These are phyloP conservation scores for Calonectria pseudoturangicola DNA, from an alignment of 2,329 filamentous ascomycete genomes.

Conservation along the genomic window DNA sequence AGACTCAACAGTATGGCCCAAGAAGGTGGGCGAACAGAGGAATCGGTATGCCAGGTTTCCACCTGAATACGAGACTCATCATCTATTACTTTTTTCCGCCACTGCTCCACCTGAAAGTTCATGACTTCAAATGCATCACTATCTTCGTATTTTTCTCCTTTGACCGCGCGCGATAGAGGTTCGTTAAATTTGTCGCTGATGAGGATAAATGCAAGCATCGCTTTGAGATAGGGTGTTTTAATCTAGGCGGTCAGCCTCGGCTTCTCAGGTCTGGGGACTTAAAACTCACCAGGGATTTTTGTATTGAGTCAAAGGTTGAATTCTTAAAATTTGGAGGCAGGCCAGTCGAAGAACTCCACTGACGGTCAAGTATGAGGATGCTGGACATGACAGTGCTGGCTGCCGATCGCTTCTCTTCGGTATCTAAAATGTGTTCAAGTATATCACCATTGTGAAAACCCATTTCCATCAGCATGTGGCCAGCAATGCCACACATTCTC, in stretches of 20 bases:
- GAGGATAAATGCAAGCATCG: conserved; percentile 19
- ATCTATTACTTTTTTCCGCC: conserved; percentile 51
- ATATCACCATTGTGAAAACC: conserved; percentile 54
- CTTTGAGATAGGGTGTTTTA: conserved; percentile 23
- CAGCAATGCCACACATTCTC: conserved; percentile 55
- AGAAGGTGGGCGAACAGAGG: conserved; percentile 2
- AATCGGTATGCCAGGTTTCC: conserved; percentile 10
- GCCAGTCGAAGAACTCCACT: conserved; percentile 25
- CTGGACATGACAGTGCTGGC: conserved; percentile 16
- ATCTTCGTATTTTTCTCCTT: conserved; percentile 44
- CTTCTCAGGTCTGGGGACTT: no score
- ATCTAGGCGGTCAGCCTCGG: background rate
- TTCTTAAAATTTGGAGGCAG: conserved; percentile 24
- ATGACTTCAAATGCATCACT: conserved; percentile 55
- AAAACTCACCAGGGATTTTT: conserved; percentile 1
- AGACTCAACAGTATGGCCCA: conserved; percentile 23
- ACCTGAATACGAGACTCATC: conserved; percentile 26
- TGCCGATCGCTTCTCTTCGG: background rate
- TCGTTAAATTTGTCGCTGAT: conserved; percentile 29
- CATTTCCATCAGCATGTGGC: conserved; percentile 54
- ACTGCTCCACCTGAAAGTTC: conserved; percentile 56
- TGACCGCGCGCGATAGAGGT: conserved; percentile 17
- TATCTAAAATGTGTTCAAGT: conserved; percentile 42
- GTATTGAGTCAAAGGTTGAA: conserved; percentile 13
- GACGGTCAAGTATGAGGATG: conserved; percentile 11